Evolutionary conservation across 768 basidiomycete genomes (phyloP).

Genomic region (Xerocomellus chrysenteron): DNA sequence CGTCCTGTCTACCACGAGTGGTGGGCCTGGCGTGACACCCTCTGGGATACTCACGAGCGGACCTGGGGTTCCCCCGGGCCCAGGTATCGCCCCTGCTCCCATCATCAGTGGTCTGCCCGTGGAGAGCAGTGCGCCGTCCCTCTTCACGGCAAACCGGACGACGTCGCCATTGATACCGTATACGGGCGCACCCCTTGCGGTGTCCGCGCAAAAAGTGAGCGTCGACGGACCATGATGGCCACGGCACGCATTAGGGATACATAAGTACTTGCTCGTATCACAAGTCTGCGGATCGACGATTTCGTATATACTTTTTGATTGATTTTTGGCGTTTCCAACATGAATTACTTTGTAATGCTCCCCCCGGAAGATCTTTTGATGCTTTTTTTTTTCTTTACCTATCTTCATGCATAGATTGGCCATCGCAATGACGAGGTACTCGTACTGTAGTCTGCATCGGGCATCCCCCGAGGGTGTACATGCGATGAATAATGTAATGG

Average conservation of each 20-base stretch:
- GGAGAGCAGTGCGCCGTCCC: conserved; percentile 6
- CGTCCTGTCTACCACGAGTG: conserved; percentile 16
- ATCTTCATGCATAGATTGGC: conserved; percentile 2
- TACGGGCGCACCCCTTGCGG: not conserved
- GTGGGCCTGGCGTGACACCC: conserved; percentile 21
- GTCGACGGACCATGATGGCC: conserved; percentile 15
- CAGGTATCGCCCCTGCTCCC: conserved; percentile 27
- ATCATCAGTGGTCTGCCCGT: conserved; percentile 4
- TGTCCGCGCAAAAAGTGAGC: conserved; percentile 18
- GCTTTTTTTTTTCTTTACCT: not conserved
- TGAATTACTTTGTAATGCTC: not conserved
- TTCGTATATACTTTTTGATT: not conserved
- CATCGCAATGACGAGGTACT: conserved; percentile 1
- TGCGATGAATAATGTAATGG: conserved; percentile 6
- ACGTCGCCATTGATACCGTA: conserved; percentile 28
- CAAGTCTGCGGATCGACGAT: not conserved
- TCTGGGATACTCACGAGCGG: conserved; percentile 31
- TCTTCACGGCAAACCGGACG: conserved; percentile 18
- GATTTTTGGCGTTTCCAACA: not conserved
- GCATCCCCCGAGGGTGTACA: not conserved
- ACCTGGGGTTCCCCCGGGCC: conserved; percentile 29
- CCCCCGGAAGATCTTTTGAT: not conserved
- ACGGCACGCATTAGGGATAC: too few species aligned
- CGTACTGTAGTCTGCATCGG: not conserved
- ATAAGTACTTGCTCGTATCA: too few species aligned